Evolutionary conservation across 192 early-diverging fungal species (phyloP), one percentile per base, ranked within the genome.

Genomic region (Gigaspora rosea): DNA sequence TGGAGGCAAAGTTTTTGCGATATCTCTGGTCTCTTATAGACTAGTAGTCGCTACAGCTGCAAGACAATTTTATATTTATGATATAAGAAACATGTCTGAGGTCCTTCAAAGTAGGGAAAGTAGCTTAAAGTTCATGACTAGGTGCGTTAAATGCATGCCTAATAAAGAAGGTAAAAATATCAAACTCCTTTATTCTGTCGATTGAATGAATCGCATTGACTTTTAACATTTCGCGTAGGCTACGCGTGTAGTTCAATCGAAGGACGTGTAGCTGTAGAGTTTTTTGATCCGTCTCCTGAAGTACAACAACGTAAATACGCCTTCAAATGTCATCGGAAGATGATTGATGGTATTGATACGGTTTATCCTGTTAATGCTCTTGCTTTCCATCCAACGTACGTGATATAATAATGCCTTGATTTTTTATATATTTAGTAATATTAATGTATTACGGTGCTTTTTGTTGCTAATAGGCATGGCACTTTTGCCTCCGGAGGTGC

Each of bases 401-500:
- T 10, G 33, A n/a, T 64, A 22, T 72, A 12, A 22, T 72, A 12
- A 22, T 67, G 10, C 62, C 18, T 13, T 15, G 63, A 36, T 68
- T 68, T 52, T n/a, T 69, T 64, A 78, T 68, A 20, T 16, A 52
- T 71, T 51, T 54, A 68, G 27, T 5, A n/a, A 56, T 56, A 18
- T 56, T 56, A 16, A 18, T 15, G 12, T 15, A 22, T 78, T 27
- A 27, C 27, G 27, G 27, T 27, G 27, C 27, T 27, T 27, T 27
- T 27, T 27, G 27, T 62, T 13, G 56, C 6, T 76, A 22, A 54
- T 80, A 92, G 92, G 12, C 87, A 94, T 78, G 94, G 94, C 78
- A 98, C 95, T 18, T 98, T 99, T 90, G 96, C 92, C 35, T 94
- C 97, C 13, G 97, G 97, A 52, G 97, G 97, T 32, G 91, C 94